Base-by-base conservation (phyloP, 1,139 yeast species). In the Nakaseomyces sp. region DNA sequence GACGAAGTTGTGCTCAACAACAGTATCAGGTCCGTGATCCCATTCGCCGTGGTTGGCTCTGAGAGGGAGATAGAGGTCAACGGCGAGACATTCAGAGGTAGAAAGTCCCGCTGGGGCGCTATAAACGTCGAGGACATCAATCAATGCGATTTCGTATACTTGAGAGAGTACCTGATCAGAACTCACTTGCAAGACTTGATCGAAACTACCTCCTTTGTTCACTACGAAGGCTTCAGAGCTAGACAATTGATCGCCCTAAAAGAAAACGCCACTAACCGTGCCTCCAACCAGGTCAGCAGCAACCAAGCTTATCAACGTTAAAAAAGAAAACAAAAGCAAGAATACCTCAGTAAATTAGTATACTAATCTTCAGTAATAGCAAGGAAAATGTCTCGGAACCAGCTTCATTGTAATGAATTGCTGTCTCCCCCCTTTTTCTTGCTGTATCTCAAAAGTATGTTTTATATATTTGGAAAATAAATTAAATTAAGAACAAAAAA, bases 41-140 rank as follows among this genome's bases (percentile, higher is more conserved):
- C 98, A 25, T 91, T 91, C 70, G 97, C 98, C 1, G 78, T 91
- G 41, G 88, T 89, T 45, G 98, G 97, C 36, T 82, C 95, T n/a
- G 95, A 88, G 61, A 75, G 72, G 48, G 83, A 81, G 55, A 77
- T 85, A 49, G 74, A 80, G 46, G 69, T 79, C 46, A 77, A 79
- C 54, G 96, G 96, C 40, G 85, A 82, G 58, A 68, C 74, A 25
- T 85, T 87, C 35, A 81, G 93, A 58, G 96, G 96, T 41, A 81
- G 98, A 70, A 80, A 83, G 67, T 87, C 93, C 47, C 79, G 83
- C 62, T 91, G 96, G 96, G 97, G 97, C 39, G 74, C 81, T 20
- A 81, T 87, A 53, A 83, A 89, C 64, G 79, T 91, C 47, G 97
- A 89, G 67, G 96, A 91, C 66, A 89, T 87, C 47, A 77, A 80